phyloP scores from a whole-genome alignment of 331 rosid genomes.

The Telfairia occidentalis region DNA sequence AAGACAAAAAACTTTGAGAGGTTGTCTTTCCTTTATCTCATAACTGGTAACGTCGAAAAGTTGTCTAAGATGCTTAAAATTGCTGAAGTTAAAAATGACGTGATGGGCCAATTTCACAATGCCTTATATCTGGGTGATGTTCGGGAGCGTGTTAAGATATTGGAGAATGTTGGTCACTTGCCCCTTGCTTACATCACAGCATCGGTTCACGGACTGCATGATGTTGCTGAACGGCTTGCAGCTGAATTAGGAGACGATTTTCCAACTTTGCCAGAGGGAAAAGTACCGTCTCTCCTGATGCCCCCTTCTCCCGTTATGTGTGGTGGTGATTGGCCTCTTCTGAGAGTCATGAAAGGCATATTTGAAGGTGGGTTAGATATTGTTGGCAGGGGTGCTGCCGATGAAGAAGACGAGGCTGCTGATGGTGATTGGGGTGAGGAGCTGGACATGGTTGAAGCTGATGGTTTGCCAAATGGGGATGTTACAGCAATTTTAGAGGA shows the following conservation, averaged over 20 bases:
- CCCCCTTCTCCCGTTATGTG: slow-evolving; percentile 70
- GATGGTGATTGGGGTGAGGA: slow-evolving; percentile 83
- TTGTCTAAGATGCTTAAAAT: slow-evolving; percentile 95
- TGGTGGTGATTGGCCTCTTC: slow-evolving; percentile 93
- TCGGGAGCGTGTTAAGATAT: slow-evolving; percentile 75
- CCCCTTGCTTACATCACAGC: slow-evolving; percentile 87
- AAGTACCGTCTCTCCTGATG: slow-evolving; percentile 55
- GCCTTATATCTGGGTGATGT: slow-evolving; percentile 81
- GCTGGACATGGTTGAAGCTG: slow-evolving; percentile 61
- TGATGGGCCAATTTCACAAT: slow-evolving; percentile 98
- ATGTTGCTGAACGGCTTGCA: slow-evolving; percentile 71
- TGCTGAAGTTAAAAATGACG: slow-evolving; percentile 96
- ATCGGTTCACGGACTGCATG: slow-evolving; percentile 63
- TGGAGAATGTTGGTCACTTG: slow-evolving; percentile 87
- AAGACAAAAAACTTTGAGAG: slow-evolving; percentile 92
- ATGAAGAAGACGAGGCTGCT: slow-evolving; percentile 63
- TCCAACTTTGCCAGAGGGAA: slow-evolving; percentile 66
- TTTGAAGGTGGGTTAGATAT: slow-evolving; percentile 75
- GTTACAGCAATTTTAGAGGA: slow-evolving; percentile 44
- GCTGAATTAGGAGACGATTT: slow-evolving; percentile 70
- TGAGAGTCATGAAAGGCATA: slow-evolving; percentile 71
- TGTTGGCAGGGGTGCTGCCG: slow-evolving; percentile 30
- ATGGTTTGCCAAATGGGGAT: slow-evolving; percentile 60
- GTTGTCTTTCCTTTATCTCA: slow-evolving; percentile 78
- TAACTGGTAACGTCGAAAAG: slow-evolving; percentile 73